Evolutionary conservation across 192 early-diverging fungal species (phyloP), one percentile per base, ranked within the genome.

Genomic region (Podila minutissima): DNA sequence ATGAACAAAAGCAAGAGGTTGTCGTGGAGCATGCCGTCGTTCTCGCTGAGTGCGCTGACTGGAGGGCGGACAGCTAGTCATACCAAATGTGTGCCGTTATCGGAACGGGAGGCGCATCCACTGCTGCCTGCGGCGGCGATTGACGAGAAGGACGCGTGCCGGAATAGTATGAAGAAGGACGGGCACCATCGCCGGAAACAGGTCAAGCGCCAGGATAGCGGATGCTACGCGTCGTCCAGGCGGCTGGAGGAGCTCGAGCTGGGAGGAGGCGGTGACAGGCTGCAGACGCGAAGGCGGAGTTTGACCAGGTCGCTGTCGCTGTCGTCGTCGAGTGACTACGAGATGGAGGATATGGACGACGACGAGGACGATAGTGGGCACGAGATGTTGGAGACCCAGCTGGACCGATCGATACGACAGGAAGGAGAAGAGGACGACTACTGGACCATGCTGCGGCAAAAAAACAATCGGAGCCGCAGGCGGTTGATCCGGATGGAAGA

Each of bases 191-290:
- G 8, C 41, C 37, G 9, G n/a, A 17, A 22, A 59, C 67, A 22
- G 57, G 62, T 61, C 22, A 62, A 71, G 59, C 20, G 53, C 2
- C 33, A 67, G 53, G 53, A 55, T 17, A 55, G 53, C 19, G 53
- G 53, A 24, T 64, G 60, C 2, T 71, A 62, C 38, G 32, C n/a
- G 15, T 65, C 71, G 1, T 5, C 33, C 4, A 59, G 51, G 57
- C 59, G 66, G 11, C 46, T 81, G 5, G 77, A 81, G n/a, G 77
- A 81, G 48, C 26, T 81, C 4, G 77, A 81, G 32, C 32, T 81
- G 13, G 77, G 71, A 15, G 61, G 33, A 59, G 20, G 37, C 35
- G 22, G 28, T 0, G 64, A 50, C 24, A 58, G 11, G 26, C 38
- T n/a, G 24, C 53, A 55, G n/a, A 55, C 53, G 20, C 53, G 53